A percentile compares a stretch with the other conserved stretches of the same genome.
These are phyloP conservation scores for Dalbergia cultrata DNA, from an alignment of 306 rosid genomes.

Conservation along the genomic window DNA sequence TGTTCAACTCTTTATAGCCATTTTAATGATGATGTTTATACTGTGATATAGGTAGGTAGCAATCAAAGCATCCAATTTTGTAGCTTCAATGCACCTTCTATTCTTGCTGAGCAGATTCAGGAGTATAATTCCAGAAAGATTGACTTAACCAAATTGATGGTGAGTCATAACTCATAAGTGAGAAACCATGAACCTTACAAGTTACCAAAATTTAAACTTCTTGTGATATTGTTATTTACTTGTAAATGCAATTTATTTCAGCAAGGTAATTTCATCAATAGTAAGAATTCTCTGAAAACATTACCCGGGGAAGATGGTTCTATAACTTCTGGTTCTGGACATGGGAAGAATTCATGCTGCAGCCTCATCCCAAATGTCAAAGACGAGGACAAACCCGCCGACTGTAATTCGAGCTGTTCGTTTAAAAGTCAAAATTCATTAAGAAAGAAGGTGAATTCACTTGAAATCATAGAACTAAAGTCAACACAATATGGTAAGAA, in stretches of 20 bases:
- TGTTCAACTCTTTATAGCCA: background rate
- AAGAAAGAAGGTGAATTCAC: conserved; percentile 40
- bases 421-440: conserved; percentile 49
- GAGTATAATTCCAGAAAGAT: conserved; percentile 47
- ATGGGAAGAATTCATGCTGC: conserved; percentile 39
- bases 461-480: conserved; percentile 45
- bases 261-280: conserved; percentile 37
- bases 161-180: conserved; percentile 53
- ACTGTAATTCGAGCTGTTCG: conserved; percentile 46
- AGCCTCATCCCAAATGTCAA: conserved; percentile 47
- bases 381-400: conserved; percentile 50
- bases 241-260: conserved; percentile 48
- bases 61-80: conserved; percentile 50
- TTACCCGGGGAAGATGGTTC: conserved; percentile 51
- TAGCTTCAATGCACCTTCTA: conserved; percentile 53
- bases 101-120: conserved; percentile 52
- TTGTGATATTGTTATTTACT: conserved; percentile 43
- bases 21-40: conserved; percentile 31
- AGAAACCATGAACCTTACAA: conserved; percentile 42
- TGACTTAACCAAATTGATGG: conserved; percentile 47
- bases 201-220: conserved; percentile 40
- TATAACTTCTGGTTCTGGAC: conserved; percentile 41
- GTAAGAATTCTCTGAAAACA: conserved; percentile 48
- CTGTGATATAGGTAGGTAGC: conserved; percentile 48
- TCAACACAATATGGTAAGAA: conserved; percentile 46